Evolutionary conservation across 352 stramenopile species (phyloP), one percentile per base, ranked within the genome.

Genomic region (Phytophthora fragariae): DNA sequence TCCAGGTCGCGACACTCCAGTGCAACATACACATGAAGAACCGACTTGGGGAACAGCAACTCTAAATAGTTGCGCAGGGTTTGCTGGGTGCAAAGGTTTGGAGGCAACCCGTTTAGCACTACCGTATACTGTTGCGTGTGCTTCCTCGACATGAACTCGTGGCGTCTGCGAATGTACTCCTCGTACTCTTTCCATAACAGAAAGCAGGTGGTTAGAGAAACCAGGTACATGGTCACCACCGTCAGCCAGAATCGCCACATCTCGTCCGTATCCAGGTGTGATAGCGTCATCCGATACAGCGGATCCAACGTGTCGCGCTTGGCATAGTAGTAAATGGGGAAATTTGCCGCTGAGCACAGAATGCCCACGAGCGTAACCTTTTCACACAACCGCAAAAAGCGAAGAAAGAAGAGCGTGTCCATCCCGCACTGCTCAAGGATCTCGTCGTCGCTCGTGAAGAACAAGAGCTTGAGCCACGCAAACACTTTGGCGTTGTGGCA

Each of bases 321-420:
- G 2, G 68, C 85, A 53, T 90, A 88, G 67, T 85, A 93, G 66
- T 96, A 96, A n/a, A 94, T 81, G 27, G 89, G 89, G 70, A 96
- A 96, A 39, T 89, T 82, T 44, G 72, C 84, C 5, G 57, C 76
- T n/a, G 87, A 94, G 50, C 92, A 72, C 27, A 89, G 1, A 3
- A 96, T 73, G 9, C 76, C 81, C 37, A 91, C 76, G 7, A 65
- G 70, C 39, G 89, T 85, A 4, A 96, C 70, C 62, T 96, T 96
- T 55, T 93, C 82, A 56, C 84, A 89, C 3, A 96, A 54, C 6
- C 83, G 68, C 62, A 94, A 11, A 47, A 96, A 94, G 27, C 89
- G 89, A 39, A 96, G 65, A 35, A 93, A 92, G 68, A 94, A 92
- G 31, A 96, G 79, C 64, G 89, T 93, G 70, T 94, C 87, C 67